Percentiles rank a stretch among this genome's conserved stretches.
phyloP scores from a whole-genome alignment of 2,329 filamentous ascomycete genomes.

The Diaporthe destruens region DNA sequence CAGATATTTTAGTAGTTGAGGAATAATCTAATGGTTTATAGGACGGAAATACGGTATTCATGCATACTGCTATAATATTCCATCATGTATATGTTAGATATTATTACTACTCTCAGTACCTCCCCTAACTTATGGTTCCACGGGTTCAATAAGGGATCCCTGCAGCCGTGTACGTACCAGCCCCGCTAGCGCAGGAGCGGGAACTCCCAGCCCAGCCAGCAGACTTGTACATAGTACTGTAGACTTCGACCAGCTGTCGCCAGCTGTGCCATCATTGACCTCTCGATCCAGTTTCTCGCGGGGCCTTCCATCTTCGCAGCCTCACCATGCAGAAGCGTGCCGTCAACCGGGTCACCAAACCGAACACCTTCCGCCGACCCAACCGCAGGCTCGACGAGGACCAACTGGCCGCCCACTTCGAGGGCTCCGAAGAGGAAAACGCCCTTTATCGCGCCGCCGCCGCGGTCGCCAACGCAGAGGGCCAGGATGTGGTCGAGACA shows the following conservation, averaged over 20 bases:
- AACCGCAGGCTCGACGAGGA: slow-evolving; percentile 41
- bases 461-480: slow-evolving; percentile 15
- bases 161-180: neutral
- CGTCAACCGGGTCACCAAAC: slow-evolving; percentile 37
- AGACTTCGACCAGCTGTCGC: slow-evolving; percentile 31
- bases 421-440: slow-evolving; percentile 31
- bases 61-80: too few species aligned
- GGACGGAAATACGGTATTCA: too few species aligned
- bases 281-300: neutral
- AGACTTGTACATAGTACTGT: too few species aligned
- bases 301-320: slow-evolving; percentile 11
- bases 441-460: slow-evolving; percentile 33
- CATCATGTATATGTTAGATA: too few species aligned
- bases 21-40: too few species aligned
- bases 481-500: slow-evolving; percentile 6
- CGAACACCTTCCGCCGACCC: slow-evolving; percentile 32
- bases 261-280: slow-evolving; percentile 29
- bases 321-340: slow-evolving; percentile 29
- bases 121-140: too few species aligned
- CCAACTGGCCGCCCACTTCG: slow-evolving; percentile 40
- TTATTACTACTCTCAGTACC: too few species aligned
- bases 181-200: slow-evolving; percentile 17
- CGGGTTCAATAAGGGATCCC: neutral
- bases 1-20: too few species aligned
- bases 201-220: neutral